Evolutionary conservation across 768 basidiomycete genomes (phyloP), one percentile per base, ranked within the genome.

Genomic region (Pisolithus tinctorius): DNA sequence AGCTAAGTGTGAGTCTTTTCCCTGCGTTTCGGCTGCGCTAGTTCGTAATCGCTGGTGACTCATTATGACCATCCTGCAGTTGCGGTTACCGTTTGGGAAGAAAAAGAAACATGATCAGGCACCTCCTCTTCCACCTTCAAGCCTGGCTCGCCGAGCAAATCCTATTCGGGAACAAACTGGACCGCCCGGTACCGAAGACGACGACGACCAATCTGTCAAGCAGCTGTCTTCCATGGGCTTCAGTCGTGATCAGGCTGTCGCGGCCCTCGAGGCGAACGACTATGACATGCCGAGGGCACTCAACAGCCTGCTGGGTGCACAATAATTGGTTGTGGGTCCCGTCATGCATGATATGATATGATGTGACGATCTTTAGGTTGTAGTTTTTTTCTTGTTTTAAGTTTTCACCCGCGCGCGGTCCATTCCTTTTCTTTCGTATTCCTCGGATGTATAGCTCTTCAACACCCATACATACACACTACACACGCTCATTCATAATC

Each of bases 161-260:
- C 74, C 79, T 23, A 65, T 70, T 26, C 78, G 80, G 53, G 76
- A 80, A 55, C 64, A 70, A 1, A 66, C 60, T 4, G 54, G 58
- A 9, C 78, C 83, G 2, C 80, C 84, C 1, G 77, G 77, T 11
- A 72, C 74, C 11, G 83, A 82, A 27, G 87, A 87, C 55, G 88
- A 93, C 52, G 81, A 83, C 11, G 82, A 84, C 20, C 20, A 20
- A 55, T 71, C 83, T 2, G 86, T 93, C 20, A 88, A 83, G 61
- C 83, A 87, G 62, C 72, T 98, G 38, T 83, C 82, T 44, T 79
- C 77, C 17, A 96, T 97, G 93, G 95, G 95, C 25, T 97, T 98
- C 74, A 84, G 79, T 55, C 80, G 94, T 39, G 67, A 73, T 14
- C 84, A 93, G 63, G 89, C 91, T 0, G 80, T 97, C 6, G 77